Base-by-base conservation (phyloP, 1,139 yeast genomes). In the Blastobotrys malaysiensis region DNA sequence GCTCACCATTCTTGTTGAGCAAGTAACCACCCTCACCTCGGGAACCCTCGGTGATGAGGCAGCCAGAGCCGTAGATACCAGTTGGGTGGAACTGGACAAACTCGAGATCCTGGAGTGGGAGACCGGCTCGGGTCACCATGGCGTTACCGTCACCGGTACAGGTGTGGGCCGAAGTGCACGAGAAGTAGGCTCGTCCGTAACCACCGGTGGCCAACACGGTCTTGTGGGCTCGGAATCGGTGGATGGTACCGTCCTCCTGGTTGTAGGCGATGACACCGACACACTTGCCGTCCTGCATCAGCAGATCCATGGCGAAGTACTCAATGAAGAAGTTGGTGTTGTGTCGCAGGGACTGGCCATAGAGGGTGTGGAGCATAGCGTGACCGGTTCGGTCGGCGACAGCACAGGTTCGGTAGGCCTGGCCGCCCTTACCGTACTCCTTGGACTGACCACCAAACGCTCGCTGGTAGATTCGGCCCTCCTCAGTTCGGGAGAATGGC, bases 21-120 rank as follows among this genome's bases (percentile, higher is more conserved):
- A 93, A 79, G 82, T 83, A 91, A 62, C 99, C 99, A 82, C 99
- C 99, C 79, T 93, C 99, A 81, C 99, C 99, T 80, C 99, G 88
- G 63, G 97, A 96, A 77, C 99, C 99, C 77, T 93, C 99, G 59
- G 99, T 93, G 72, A 93, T 93, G 77, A 93, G 79, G 79, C 98
- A 93, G 61, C 99, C 99, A 50, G 98, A 90, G 58, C 99, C 99
- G 74, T 93, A 93, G 73, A 93, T 93, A 81, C 99, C 99, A 45
- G 98, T 90, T 59, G 99, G 99, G 76, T 93, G 99, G 91, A 93
- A 93, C 77, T 93, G 99, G 59, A 93, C 93, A 70, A 93, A 93
- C 77, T 93, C 99, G 77, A 91, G 79, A 77, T 93, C 99, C 78
- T 93, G 97, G 70, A 91, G 80, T 56, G 99, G 99, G 73, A 91